Evolutionary conservation across 768 basidiomycete species (phyloP), one percentile per base, ranked within the genome.

Genomic region (Mycena amicta): DNA sequence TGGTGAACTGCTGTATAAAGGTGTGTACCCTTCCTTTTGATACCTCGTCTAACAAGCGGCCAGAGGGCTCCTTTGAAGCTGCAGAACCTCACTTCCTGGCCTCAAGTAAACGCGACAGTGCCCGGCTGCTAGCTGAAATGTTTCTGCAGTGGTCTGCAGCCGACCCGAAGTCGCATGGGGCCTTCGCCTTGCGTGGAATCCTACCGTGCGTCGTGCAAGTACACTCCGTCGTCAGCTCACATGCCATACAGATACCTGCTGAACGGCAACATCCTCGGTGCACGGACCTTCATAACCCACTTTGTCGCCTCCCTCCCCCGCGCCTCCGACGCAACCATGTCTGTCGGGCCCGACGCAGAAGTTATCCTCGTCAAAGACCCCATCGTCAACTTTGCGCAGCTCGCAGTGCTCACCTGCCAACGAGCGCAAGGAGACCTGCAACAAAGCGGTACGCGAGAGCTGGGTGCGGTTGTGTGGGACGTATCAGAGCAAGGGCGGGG

Each of bases 251-350:
- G 90, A 56, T 92, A 91, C 67, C 77, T 95, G 23, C 83, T 83
- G 60, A 92, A 93, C 53, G 92, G 93, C 16, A 94, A 94, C 62
- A 89, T 99, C 67, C 84, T 93, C n/a, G 92, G 92, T 3, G 92
- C 96, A 3, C 85, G 86, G n/a, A 85, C 89, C n/a, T 97, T 98
- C 79, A 87, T 96, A 70, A 78, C 81, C n/a, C 84, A 87, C 50
- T 93, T 90, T 71, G 80, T 88, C 49, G 79, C 87, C 50, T 83
- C 84, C 56, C 75, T 92, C 5, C 77, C 88, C 46, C 78, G 81
- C 39, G 66, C 78, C 49, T 71, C 80, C 60, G 73, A 75, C 25
- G 65, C 74, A 11, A 74, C 80, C n/a, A 74, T 90, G 45, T 70
- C 77, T 22, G 77, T 85, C 5, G 82, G 81, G 45, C 69, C 74